Evolutionary conservation across 2,329 filamentous ascomycete species (phyloP).

Genomic region (Periconia macrospinosa): DNA sequence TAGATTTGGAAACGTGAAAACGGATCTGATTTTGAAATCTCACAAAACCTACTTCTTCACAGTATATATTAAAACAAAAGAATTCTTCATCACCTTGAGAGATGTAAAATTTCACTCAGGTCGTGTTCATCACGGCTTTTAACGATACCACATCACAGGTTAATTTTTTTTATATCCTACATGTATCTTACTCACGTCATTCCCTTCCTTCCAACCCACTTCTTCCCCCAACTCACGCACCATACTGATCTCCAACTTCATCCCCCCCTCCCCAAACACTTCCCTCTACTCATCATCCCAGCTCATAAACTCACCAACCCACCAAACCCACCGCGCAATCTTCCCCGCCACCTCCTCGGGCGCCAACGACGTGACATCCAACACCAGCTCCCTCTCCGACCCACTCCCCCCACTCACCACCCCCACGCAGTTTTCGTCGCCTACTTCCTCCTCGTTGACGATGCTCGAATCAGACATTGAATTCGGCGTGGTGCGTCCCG

Average conservation of each 20-base stretch:
- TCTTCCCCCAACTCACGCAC: background rate
- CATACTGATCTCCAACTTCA: background rate
- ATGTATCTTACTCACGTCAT: too few relatives aligned
- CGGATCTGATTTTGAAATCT: too few relatives aligned
- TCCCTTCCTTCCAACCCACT: background rate
- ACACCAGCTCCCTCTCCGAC: background rate
- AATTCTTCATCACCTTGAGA: too few relatives aligned
- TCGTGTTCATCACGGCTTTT: too few relatives aligned
- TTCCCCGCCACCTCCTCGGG: constrained; percentile 1
- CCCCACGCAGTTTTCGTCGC: too few relatives aligned
- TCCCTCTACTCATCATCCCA: background rate
- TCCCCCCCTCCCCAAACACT: background rate
- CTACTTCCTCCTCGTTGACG: background rate
- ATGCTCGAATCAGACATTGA: background rate
- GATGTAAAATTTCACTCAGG: too few relatives aligned
- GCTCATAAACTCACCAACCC: constrained; percentile 5
- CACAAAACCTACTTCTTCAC: too few relatives aligned
- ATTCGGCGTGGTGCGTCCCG: background rate
- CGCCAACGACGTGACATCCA: background rate
- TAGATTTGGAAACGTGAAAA: background rate
- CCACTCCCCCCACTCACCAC: background rate
- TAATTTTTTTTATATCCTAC: too few relatives aligned
- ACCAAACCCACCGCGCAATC: constrained; percentile 6
- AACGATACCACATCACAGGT: too few relatives aligned
- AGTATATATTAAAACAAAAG: too few relatives aligned